Percentiles rank a stretch among this genome's conserved stretches.
phyloP scores from a whole-genome alignment of 2,329 filamentous ascomycete genomes.

The Calonectria ilicicola region DNA sequence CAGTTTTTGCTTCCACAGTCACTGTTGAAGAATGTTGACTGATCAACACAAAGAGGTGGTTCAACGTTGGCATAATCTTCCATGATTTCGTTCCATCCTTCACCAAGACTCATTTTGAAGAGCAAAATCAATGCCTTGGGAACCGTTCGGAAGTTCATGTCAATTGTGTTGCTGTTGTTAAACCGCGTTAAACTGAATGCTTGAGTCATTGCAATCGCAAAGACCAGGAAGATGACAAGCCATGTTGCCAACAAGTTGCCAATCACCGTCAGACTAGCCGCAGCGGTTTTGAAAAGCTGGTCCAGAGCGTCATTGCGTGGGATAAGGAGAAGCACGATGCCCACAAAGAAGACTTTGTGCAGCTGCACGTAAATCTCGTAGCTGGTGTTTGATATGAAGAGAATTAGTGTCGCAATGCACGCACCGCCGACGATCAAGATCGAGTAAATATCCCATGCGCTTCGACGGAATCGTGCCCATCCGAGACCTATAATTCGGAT shows the following conservation, averaged over 20 bases:
- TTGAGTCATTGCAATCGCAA: slow-evolving; percentile 95
- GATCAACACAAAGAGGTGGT: slow-evolving; percentile 83
- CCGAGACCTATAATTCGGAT: slow-evolving; percentile 90
- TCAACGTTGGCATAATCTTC: slow-evolving; percentile 89
- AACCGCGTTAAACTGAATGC: slow-evolving; percentile 96
- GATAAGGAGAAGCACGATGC: slow-evolving; percentile 89
- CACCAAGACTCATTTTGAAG: slow-evolving; percentile 92
- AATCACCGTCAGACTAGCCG: slow-evolving; percentile 91
- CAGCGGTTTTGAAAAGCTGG: slow-evolving; percentile 98
- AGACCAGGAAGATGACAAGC: slow-evolving; percentile 97
- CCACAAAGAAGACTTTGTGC: slow-evolving; percentile 94
- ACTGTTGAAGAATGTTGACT: slow-evolving; percentile 80
- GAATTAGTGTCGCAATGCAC: slow-evolving; percentile 81
- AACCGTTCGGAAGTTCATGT: slow-evolving; percentile 93
- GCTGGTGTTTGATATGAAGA: slow-evolving; percentile 73
- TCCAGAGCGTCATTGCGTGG: slow-evolving; percentile 97
- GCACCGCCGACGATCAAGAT: slow-evolving; percentile 83
- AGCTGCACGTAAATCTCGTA: slow-evolving; percentile 79
- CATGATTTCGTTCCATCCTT: slow-evolving; percentile 98
- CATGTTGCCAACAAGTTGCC: slow-evolving; percentile 94
- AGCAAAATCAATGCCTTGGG: slow-evolving; percentile 93
- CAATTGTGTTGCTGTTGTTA: slow-evolving; percentile 71
- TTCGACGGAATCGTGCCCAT: slow-evolving; percentile 91
- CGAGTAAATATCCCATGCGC: slow-evolving; percentile 96
- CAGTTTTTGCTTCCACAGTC: slow-evolving; percentile 94